Conservation (phyloP, 1,284 basidiomycete genomes). For the Melampsora larici-populina region DNA sequence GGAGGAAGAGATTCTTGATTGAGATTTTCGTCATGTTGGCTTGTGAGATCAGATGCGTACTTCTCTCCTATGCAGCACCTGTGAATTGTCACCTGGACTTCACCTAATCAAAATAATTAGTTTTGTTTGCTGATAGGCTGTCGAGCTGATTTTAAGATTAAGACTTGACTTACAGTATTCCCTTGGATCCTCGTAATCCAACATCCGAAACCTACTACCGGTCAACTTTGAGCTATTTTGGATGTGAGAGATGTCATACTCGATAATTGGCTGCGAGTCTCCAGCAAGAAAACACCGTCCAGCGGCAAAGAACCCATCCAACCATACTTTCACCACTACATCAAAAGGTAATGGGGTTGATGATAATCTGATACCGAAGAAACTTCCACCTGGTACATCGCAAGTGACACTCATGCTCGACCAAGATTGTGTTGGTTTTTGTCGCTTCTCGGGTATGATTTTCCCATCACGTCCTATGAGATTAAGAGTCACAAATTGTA, state of each 20-base stretch:
- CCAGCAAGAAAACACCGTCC: constrained; percentile 37
- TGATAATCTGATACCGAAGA: constrained; percentile 19
- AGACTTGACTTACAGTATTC: not conserved
- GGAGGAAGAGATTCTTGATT: not conserved
- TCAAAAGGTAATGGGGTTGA: constrained; percentile 35
- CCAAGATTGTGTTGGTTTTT: constrained; percentile 9
- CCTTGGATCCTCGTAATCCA: not conserved
- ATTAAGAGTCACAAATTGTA: constrained; percentile 28
- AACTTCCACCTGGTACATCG: constrained; percentile 6
- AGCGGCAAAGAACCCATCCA: constrained; percentile 20
- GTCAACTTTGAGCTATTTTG: not conserved
- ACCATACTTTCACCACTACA: constrained; percentile 25
- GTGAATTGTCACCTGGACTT: constrained; percentile 37
- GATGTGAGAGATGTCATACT: constrained; percentile 19
- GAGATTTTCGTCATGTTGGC: not conserved
- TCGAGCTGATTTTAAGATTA: not conserved
- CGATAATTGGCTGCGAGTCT: constrained; percentile 17
- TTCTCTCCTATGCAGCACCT: constrained; percentile 26
- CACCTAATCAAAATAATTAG: not conserved
- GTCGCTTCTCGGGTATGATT: not conserved
- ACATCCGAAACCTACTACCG: not conserved
- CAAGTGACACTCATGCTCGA: not conserved
- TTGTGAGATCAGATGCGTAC: not conserved
- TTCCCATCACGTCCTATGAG: constrained; percentile 10
- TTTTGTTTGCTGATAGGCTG: not conserved